Evolutionary conservation across 2,329 filamentous ascomycete genomes (phyloP).

Genomic region (Beauveria rudraprayagi): DNA sequence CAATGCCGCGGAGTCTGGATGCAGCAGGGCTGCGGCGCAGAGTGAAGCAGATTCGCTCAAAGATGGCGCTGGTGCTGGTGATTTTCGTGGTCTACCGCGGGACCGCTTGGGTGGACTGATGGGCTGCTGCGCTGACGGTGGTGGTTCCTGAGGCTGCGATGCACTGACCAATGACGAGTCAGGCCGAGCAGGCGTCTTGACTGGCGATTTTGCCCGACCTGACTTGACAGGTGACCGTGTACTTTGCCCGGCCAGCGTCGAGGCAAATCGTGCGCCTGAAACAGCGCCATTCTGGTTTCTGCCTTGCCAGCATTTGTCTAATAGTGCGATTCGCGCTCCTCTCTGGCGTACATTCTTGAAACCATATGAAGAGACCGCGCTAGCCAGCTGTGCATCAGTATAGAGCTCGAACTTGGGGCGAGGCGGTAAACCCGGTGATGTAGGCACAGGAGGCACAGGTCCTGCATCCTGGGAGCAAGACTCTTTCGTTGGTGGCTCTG

Average conservation of each 20-base stretch:
- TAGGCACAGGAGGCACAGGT: neutral
- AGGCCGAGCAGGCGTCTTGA: slow-evolving; percentile 8
- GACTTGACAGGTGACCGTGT: slow-evolving; percentile 13
- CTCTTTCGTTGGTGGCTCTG: neutral
- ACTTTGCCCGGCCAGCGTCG: slow-evolving; percentile 13
- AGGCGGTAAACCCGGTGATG: neutral
- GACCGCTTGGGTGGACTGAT: slow-evolving; percentile 27
- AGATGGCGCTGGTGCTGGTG: neutral
- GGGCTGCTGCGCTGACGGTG: slow-evolving; percentile 27
- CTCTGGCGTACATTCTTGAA: slow-evolving; percentile 66
- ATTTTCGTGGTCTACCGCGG: slow-evolving; percentile 15
- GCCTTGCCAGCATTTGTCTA: slow-evolving; percentile 64
- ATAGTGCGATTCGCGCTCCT: slow-evolving; percentile 59
- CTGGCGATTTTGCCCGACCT: slow-evolving; percentile 5
- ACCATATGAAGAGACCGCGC: slow-evolving; percentile 55
- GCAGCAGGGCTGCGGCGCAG: neutral
- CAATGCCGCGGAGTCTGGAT: neutral
- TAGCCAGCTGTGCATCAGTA: slow-evolving; percentile 54
- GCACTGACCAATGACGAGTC: slow-evolving; percentile 10
- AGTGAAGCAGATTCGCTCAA: neutral
- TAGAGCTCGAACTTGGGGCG: slow-evolving; percentile 53
- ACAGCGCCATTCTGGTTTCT: slow-evolving; percentile 30
- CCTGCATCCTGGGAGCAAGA: neutral
- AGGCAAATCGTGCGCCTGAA: slow-evolving; percentile 14
- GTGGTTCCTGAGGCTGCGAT: slow-evolving; percentile 24